phyloP scores from a whole-genome alignment of 768 basidiomycete genomes.

The Myochromella boudieri region DNA sequence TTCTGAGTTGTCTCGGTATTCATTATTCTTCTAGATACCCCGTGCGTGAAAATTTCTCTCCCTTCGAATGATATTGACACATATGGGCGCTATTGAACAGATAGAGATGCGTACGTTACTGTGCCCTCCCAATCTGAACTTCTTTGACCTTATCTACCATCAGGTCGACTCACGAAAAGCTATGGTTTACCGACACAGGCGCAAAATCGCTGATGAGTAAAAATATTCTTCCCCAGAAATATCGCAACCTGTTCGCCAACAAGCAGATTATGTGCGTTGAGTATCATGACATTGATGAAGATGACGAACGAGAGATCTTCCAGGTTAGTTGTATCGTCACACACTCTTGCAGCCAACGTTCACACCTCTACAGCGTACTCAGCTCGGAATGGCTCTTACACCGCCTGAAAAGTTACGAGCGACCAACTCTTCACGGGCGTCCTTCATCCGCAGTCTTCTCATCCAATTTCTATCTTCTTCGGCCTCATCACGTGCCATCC shows the following conservation, averaged over 20 bases:
- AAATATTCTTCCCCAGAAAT: constrained; percentile 47
- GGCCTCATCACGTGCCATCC: constrained; percentile 51
- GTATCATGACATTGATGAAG: constrained; percentile 57
- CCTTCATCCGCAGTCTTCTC: constrained; percentile 59
- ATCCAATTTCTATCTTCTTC: constrained; percentile 52
- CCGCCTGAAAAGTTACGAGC: constrained; percentile 67
- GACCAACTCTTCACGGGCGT: constrained; percentile 52
- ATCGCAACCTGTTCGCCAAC: constrained; percentile 58
- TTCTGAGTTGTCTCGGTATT: not conserved
- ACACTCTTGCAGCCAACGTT: not conserved
- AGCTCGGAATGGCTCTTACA: constrained; percentile 75
- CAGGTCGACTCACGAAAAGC: constrained; percentile 41
- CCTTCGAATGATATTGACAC: constrained; percentile 25
- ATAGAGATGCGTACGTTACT: constrained; percentile 18
- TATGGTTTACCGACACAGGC: constrained; percentile 44
- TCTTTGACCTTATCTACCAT: not conserved
- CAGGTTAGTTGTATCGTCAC: constrained; percentile 42
- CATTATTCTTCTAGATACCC: constrained; percentile 5
- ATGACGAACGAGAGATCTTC: constrained; percentile 67
- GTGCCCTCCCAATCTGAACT: not conserved
- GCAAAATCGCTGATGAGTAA: not conserved
- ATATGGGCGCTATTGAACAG: constrained; percentile 3
- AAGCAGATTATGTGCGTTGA: constrained; percentile 85
- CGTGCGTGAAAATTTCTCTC: constrained; percentile 31
- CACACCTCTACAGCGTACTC: constrained; percentile 53